These are phyloP conservation scores for Syzygium malaccense DNA, from an alignment of 441 rosid genomes.

Conservation along the genomic window DNA sequence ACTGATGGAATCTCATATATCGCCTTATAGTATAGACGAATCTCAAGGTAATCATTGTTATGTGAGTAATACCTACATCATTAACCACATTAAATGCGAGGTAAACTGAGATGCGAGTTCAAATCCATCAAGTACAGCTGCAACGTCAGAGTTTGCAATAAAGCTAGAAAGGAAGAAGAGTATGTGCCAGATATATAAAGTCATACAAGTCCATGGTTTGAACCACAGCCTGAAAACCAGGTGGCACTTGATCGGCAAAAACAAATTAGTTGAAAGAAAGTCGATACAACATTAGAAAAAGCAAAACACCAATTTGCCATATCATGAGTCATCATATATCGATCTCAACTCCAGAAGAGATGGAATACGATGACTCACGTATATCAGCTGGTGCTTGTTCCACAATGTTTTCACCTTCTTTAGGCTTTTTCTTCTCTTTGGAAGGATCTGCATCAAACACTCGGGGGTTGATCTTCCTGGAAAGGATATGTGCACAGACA, in stretches of 20 bases:
- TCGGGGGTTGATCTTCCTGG: conserved; percentile 86
- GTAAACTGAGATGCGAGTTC: no score
- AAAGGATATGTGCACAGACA: conserved; percentile 91
- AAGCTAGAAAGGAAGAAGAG: background rate
- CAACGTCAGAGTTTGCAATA: no score
- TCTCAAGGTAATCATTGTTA: no score
- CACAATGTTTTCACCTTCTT: conserved; percentile 76
- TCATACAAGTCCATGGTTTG: background rate
- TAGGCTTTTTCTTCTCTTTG: conserved; percentile 89
- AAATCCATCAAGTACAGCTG: no score
- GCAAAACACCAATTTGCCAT: conserved; percentile 22
- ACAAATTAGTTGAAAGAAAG: background rate
- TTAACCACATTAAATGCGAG: no score
- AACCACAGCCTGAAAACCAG: background rate
- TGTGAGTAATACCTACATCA: no score
- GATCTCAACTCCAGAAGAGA: conserved; percentile 74
- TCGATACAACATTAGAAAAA: background rate
- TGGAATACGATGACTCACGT: conserved; percentile 26
- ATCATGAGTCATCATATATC: conserved; percentile 85
- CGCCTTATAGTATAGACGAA: no score
- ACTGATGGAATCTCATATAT: no score
- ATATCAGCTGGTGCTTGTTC: conserved; percentile 88
- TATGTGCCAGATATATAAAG: background rate
- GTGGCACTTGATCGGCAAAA: background rate
- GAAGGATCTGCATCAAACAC: conserved; percentile 74